Evolutionary conservation across 1,284 basidiomycete genomes (phyloP).

Genomic region (Trichosporon asahii): DNA sequence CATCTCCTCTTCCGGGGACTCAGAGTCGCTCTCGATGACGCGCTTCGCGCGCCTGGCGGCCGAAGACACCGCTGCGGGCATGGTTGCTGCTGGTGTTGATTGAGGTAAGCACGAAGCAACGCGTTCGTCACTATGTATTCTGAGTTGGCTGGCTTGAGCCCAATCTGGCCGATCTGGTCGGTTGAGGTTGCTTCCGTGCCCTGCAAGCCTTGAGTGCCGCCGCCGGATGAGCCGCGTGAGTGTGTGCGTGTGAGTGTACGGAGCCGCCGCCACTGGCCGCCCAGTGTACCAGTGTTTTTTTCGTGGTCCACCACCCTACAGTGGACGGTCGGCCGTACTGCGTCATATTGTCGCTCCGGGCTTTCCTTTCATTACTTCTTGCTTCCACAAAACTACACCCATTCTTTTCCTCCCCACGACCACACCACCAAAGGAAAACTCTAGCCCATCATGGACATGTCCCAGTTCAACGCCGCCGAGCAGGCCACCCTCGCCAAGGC

Average conservation of each 20-base stretch:
- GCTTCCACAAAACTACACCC: not conserved
- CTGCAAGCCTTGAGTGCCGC: not conserved
- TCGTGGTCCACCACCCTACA: not conserved
- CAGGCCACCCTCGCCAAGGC: conserved; percentile 82
- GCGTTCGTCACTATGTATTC: not conserved
- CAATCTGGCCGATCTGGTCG: not conserved
- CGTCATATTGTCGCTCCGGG: not conserved
- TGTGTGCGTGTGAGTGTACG: too few relatives aligned
- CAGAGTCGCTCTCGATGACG: conserved; percentile 26
- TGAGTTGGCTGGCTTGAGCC: not conserved
- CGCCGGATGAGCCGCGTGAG: not conserved
- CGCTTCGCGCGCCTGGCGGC: conserved; percentile 29
- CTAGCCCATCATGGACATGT: conserved; percentile 68
- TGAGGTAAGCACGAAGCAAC: not conserved
- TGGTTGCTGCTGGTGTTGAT: not conserved
- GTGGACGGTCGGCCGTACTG: not conserved
- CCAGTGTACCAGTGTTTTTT: conserved; percentile 6
- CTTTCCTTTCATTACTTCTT: not conserved
- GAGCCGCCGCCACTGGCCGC: not conserved
- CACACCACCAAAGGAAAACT: not conserved
- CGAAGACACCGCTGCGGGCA: conserved; percentile 23
- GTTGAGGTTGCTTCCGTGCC: not conserved
- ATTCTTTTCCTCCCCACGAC: not conserved
- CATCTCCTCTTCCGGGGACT: conserved; percentile 25
- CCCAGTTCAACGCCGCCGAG: conserved; percentile 74